phyloP scores from a whole-genome alignment of 768 basidiomycete genomes.

The Rhizopogon salebrosus region DNA sequence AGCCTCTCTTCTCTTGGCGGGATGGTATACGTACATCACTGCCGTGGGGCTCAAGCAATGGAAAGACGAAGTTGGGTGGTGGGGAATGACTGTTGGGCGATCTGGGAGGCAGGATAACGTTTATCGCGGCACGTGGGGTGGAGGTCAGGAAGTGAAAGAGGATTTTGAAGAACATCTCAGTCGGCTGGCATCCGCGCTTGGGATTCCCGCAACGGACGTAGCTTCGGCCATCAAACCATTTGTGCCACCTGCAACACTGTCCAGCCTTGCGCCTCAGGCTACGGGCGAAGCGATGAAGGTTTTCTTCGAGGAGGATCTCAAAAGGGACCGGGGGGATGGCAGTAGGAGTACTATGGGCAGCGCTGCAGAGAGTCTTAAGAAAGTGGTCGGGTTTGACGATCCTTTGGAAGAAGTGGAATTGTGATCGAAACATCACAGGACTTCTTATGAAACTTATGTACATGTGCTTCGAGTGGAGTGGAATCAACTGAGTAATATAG shows the following conservation, averaged over 20 bases:
- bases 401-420: constrained; percentile 12
- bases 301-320: constrained; percentile 11
- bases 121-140: constrained; percentile 2
- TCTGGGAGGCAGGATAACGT: constrained; percentile 7
- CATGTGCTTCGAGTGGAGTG: no score
- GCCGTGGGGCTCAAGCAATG: constrained; percentile 39
- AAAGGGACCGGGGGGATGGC: background rate
- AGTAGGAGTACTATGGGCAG: constrained; percentile 24
- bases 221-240: constrained; percentile 58
- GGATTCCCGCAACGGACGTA: constrained; percentile 54
- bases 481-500: no score
- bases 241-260: constrained; percentile 56
- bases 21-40: constrained; percentile 48
- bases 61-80: constrained; percentile 55
- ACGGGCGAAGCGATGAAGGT: constrained; percentile 41
- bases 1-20: constrained; percentile 36
- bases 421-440: background rate
- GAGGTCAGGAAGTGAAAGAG: constrained; percentile 2
- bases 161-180: constrained; percentile 54
- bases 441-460: no score
- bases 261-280: constrained; percentile 43
- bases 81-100: constrained; percentile 24
- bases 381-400: constrained; percentile 45
- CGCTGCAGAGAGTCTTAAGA: constrained; percentile 31
- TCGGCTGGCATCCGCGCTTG: constrained; percentile 56